These are phyloP conservation scores for Eucalyptus paniculata DNA, from an alignment of 345 rosid species.

Conservation along the genomic window DNA sequence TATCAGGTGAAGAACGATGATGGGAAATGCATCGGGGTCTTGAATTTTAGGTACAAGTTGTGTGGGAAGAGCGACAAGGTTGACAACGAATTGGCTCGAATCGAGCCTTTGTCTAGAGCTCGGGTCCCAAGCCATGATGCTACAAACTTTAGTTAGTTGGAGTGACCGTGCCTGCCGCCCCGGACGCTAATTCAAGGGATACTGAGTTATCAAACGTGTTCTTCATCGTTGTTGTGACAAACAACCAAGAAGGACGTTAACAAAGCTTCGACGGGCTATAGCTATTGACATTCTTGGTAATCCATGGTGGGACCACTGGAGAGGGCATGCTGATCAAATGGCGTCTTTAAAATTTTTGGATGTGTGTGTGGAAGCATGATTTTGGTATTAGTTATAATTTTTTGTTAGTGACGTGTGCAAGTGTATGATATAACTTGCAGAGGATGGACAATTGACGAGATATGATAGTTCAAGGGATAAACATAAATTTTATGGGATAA, in stretches of 20 bases:
- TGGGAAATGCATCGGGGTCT: slow-evolving; percentile 18
- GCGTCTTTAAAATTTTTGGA: too few species aligned
- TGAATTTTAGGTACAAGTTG: slow-evolving; percentile 18
- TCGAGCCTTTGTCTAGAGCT: neutral
- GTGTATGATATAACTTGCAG: too few species aligned
- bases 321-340: neutral
- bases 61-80: neutral
- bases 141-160: neutral
- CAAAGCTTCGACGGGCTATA: neutral
- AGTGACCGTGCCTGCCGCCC: neutral
- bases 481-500: too few species aligned
- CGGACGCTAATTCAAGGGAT: neutral
- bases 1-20: slow-evolving; percentile 19
- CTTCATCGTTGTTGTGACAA: neutral
- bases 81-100: neutral
- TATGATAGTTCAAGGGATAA: too few species aligned
- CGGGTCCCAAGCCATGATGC: neutral
- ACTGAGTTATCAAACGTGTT: neutral
- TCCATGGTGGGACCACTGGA: neutral
- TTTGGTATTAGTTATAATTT: too few species aligned
- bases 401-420: too few species aligned
- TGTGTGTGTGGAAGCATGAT: too few species aligned
- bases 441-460: too few species aligned
- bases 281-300: neutral
- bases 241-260: neutral